These are phyloP conservation scores for Eucalyptus virginea DNA, from an alignment of 345 rosid genomes.

Conservation along the genomic window DNA sequence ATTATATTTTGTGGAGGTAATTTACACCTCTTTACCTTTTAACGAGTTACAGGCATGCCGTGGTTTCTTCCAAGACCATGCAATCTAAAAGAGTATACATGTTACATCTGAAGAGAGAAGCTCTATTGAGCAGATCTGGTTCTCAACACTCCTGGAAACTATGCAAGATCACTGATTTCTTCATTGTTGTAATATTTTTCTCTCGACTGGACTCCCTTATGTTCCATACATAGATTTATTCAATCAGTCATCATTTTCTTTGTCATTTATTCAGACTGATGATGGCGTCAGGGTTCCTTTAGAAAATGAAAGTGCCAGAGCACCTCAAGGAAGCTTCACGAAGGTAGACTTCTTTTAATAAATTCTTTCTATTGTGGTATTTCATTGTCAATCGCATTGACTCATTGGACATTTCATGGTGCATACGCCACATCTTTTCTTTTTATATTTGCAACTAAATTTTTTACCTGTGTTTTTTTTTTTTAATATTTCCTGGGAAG, in stretches of 20 bases:
- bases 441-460: not conserved
- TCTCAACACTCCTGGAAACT: not conserved
- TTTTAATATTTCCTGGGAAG: not conserved
- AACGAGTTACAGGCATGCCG: slow-evolving; percentile 18
- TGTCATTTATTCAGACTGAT: slow-evolving; percentile 16
- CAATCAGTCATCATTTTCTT: not conserved
- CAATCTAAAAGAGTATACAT: slow-evolving; percentile 31
- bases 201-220: not conserved
- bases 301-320: slow-evolving; percentile 24
- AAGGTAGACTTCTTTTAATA: slow-evolving; percentile 14
- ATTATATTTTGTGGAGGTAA: not conserved
- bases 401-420: not conserved
- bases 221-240: not conserved
- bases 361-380: not conserved
- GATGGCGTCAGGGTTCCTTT: slow-evolving; percentile 52
- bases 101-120: slow-evolving; percentile 40
- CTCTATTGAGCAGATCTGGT: slow-evolving; percentile 15
- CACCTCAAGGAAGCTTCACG: slow-evolving; percentile 51
- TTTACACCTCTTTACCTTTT: not conserved
- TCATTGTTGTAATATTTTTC: not conserved
- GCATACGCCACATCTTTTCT: not conserved
- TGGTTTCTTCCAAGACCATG: slow-evolving; percentile 61
- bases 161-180: not conserved
- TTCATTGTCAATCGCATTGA: not conserved
- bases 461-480: not conserved